Evolutionary conservation across 306 rosid species (phyloP).

Genomic region (Acacia acuminata): DNA sequence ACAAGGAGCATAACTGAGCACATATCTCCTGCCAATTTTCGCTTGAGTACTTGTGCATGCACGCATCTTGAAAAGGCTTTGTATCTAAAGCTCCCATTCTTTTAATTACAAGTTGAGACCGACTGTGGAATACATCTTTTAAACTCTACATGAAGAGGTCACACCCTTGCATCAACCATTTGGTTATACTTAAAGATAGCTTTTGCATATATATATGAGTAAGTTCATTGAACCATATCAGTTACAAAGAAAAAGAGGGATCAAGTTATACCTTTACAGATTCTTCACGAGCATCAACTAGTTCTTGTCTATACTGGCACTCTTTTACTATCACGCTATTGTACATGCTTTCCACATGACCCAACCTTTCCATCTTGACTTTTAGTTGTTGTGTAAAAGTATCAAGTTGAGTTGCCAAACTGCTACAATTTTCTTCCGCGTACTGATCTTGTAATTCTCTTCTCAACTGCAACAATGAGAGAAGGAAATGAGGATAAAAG

Average conservation of each 20-base stretch:
- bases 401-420: neutral
- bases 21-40: neutral
- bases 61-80: neutral
- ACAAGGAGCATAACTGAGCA: neutral
- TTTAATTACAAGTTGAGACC: neutral
- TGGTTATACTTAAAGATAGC: neutral
- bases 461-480: neutral
- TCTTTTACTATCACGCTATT: neutral
- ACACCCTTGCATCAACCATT: neutral
- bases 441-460: neutral
- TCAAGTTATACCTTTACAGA: neutral
- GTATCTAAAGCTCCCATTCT: neutral
- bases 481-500: neutral
- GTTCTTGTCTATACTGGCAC: neutral
- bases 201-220: neutral
- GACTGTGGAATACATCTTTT: neutral
- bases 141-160: neutral
- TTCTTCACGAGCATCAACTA: conserved; percentile 3
- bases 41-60: neutral
- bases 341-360: neutral
- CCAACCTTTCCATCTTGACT: neutral
- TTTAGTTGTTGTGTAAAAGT: neutral
- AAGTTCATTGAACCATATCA: neutral
- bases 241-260: neutral
- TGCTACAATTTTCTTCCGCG: neutral